Conservation (phyloP, 2,329 filamentous ascomycete genomes). For the Colletotrichum orbiculare region DNA sequence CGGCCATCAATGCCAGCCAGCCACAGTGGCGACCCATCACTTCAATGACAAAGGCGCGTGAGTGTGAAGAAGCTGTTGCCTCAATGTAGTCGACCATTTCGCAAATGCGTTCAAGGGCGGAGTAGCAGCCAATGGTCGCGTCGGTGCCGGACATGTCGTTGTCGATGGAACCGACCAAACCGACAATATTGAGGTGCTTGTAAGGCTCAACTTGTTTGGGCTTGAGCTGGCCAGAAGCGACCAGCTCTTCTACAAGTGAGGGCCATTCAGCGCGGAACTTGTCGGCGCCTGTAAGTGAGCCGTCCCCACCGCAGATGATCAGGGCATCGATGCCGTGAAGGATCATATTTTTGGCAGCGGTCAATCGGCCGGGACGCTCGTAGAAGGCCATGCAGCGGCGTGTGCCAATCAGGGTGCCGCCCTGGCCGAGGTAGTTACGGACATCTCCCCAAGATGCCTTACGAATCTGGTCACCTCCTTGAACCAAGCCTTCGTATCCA, state of each 20-base stretch:
- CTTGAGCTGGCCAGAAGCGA: conserved; percentile 77
- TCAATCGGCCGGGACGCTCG: conserved; percentile 84
- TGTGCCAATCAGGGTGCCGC: conserved; percentile 95
- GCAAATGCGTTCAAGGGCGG: conserved; percentile 91
- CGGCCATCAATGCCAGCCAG: conserved; percentile 96
- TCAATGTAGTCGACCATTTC: conserved; percentile 97
- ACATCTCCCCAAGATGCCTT: conserved; percentile 94
- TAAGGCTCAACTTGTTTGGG: conserved; percentile 79
- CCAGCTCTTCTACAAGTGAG: conserved; percentile 84
- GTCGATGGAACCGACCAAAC: conserved; percentile 96
- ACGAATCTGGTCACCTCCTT: conserved; percentile 87
- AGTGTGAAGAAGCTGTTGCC: conserved; percentile 93
- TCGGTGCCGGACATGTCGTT: conserved; percentile 98
- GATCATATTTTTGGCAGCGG: conserved; percentile 94
- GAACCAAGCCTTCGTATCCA: conserved; percentile 94
- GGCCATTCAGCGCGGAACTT: conserved; percentile 94
- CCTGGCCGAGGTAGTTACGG: conserved; percentile 91
- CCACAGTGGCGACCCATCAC: conserved; percentile 99
- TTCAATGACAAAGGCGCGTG: conserved; percentile 95
- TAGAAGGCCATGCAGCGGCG: conserved; percentile 94
- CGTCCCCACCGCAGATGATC: conserved; percentile 97
- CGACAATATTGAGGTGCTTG: conserved; percentile 93
- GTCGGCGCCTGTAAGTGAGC: conserved; percentile 94
- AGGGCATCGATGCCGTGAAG: conserved; percentile 93
- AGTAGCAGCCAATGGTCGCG: conserved; percentile 97